A percentile compares a stretch with the other conserved stretches of the same genome.
These are phyloP conservation scores for Nakazawaea pomicola DNA, from an alignment of 805 yeast species.

Conservation along the genomic window DNA sequence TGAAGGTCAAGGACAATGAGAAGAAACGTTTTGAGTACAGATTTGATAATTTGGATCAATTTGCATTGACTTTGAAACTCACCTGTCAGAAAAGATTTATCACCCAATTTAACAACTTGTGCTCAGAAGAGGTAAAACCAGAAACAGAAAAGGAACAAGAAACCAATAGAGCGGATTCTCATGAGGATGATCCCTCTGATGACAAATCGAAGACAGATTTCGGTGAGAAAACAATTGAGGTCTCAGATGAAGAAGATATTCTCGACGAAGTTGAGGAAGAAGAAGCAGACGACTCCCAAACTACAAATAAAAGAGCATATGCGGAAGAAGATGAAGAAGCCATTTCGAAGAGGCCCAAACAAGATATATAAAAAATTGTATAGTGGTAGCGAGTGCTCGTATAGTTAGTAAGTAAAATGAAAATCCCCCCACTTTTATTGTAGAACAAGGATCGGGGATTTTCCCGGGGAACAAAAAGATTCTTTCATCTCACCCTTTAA, in stretches of 20 bases:
- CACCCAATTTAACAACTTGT: conserved; percentile 8
- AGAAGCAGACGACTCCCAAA: conserved; percentile 19
- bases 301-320: conserved; percentile 27
- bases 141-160: background rate
- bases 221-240: background rate
- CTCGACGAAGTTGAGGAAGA: conserved; percentile 8
- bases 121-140: conserved; percentile 1
- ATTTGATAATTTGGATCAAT: conserved; percentile 3
- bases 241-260: conserved; percentile 5
- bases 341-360: too few relatives aligned
- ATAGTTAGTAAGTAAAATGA: too few relatives aligned
- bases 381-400: too few relatives aligned
- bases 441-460: too few relatives aligned
- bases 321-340: conserved; percentile 15
- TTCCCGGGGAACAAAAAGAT: too few relatives aligned
- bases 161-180: too few relatives aligned
- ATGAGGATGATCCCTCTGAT: too few relatives aligned
- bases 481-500: too few relatives aligned
- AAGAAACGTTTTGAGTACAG: background rate
- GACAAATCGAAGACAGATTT: conserved; percentile 9
- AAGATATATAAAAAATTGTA: too few relatives aligned
- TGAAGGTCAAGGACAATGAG: conserved; percentile 4
- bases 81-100: conserved; percentile 8
- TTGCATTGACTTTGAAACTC: conserved; percentile 6
- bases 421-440: too few relatives aligned